Evolutionary conservation across 2,329 filamentous ascomycete species (phyloP).

Genomic region (Pseudocercospora vitis): DNA sequence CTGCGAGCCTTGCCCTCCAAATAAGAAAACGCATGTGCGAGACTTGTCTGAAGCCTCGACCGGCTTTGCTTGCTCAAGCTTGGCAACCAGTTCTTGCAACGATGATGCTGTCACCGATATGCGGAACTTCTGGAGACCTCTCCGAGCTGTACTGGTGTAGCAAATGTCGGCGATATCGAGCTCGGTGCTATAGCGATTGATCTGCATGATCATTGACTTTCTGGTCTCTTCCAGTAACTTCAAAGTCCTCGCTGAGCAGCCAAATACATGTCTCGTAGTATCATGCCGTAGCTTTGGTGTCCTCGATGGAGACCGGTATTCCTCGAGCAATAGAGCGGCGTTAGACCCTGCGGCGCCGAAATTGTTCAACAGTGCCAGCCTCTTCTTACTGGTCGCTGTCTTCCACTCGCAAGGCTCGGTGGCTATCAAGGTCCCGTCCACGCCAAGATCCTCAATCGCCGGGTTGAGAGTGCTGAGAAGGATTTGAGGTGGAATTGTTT

Average conservation of each 20-base stretch:
- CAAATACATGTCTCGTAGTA: background rate
- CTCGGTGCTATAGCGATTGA: background rate
- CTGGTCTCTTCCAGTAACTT: constrained; percentile 9
- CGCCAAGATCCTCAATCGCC: constrained; percentile 12
- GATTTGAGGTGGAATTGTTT: constrained; percentile 15
- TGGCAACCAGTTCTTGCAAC: background rate
- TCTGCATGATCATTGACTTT: background rate
- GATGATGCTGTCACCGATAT: constrained; percentile 9
- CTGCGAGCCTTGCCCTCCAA: constrained; percentile 18
- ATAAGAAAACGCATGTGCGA: constrained; percentile 6
- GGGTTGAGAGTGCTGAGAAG: constrained; percentile 14
- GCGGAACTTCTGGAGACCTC: constrained; percentile 25
- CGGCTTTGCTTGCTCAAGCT: background rate
- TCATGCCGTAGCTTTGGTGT: background rate
- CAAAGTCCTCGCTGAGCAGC: constrained; percentile 12
- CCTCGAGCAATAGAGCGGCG: constrained; percentile 34
- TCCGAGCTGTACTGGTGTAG: constrained; percentile 31
- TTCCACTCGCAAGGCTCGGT: constrained; percentile 6
- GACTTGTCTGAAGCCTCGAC: background rate
- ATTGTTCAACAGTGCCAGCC: constrained; percentile 36
- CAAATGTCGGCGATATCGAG: constrained; percentile 18
- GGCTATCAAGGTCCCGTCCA: constrained; percentile 7
- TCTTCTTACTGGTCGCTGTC: background rate
- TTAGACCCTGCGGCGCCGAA: constrained; percentile 43
- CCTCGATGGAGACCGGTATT: constrained; percentile 13